Evolutionary conservation across 495 filamentous ascomycete species (phyloP).

Genomic region (Mycothermus thermophilus): DNA sequence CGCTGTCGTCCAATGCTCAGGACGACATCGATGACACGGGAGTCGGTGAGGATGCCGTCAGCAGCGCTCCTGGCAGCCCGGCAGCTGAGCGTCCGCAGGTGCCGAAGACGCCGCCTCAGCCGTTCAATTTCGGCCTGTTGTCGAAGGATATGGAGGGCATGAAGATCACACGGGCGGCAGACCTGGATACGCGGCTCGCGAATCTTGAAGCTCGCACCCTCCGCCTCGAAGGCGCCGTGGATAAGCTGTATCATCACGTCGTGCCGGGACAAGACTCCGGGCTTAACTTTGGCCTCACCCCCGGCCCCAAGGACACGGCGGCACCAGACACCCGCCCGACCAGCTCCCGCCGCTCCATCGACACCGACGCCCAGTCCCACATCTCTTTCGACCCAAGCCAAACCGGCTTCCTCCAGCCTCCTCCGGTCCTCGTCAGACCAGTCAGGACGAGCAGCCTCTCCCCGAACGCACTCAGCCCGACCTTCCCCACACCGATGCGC

Average conservation of each 20-base stretch:
- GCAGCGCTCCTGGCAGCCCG: slow-evolving; percentile 19
- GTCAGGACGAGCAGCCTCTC: too few species aligned
- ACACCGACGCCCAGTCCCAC: slow-evolving; percentile 21
- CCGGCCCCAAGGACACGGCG: slow-evolving; percentile 21
- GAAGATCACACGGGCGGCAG: slow-evolving; percentile 40
- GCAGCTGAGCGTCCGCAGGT: slow-evolving; percentile 19
- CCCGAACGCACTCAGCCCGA: slow-evolving; percentile 23
- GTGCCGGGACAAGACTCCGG: too few species aligned
- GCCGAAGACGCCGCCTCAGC: slow-evolving; percentile 32
- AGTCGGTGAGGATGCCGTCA: slow-evolving; percentile 20
- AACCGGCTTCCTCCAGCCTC: slow-evolving; percentile 23
- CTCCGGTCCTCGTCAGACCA: too few species aligned
- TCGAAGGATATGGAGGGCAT: slow-evolving; percentile 33
- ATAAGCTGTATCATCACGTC: slow-evolving; percentile 29
- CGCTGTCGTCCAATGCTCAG: slow-evolving; percentile 31
- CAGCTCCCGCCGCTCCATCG: slow-evolving; percentile 22
- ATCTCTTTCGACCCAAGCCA: slow-evolving; percentile 27
- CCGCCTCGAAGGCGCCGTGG: slow-evolving; percentile 35
- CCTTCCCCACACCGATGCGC: slow-evolving; percentile 15
- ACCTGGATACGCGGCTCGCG: slow-evolving; percentile 35
- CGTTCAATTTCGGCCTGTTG: slow-evolving; percentile 38
- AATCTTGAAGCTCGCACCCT: slow-evolving; percentile 31
- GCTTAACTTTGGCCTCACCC: too few species aligned
- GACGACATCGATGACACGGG: slow-evolving; percentile 27
- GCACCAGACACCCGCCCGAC: slow-evolving; percentile 18